phyloP scores from a whole-genome alignment of 192 early-diverging fungal genomes.

The Spizellomyces sp. region DNA sequence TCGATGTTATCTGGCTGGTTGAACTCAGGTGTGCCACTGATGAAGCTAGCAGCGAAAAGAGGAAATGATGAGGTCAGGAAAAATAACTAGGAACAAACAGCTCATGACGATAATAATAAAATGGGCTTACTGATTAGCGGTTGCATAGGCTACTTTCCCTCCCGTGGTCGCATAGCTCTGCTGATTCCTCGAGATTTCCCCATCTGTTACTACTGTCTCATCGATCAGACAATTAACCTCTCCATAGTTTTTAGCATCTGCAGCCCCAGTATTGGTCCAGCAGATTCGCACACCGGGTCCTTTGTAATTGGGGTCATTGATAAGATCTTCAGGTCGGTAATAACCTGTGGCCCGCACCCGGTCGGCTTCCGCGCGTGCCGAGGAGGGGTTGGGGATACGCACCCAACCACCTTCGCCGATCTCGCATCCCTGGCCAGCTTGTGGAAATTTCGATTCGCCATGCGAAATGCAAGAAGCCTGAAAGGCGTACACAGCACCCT shows the following conservation, averaged over 20 bases:
- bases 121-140: not conserved
- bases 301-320: not conserved
- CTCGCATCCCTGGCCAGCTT: constrained; percentile 2
- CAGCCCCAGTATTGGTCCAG: constrained; percentile 3
- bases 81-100: too few species aligned
- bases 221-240: constrained; percentile 3
- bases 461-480: not conserved
- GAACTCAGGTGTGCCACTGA: not conserved
- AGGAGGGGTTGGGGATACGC: not conserved
- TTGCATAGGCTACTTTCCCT: not conserved
- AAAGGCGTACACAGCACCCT: not conserved
- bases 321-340: not conserved
- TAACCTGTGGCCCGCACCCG: not conserved
- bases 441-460: not conserved
- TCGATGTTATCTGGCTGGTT: not conserved
- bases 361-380: not conserved
- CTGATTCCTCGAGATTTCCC: not conserved
- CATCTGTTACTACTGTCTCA: not conserved
- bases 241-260: not conserved
- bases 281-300: constrained; percentile 5
- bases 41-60: not conserved
- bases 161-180: not conserved
- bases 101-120: not conserved
- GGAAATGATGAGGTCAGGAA: too few species aligned
- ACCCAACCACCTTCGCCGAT: constrained; percentile 2